These are phyloP conservation scores for Wickerhamiella galacta DNA, from an alignment of 805 yeast genomes.

Conservation along the genomic window DNA sequence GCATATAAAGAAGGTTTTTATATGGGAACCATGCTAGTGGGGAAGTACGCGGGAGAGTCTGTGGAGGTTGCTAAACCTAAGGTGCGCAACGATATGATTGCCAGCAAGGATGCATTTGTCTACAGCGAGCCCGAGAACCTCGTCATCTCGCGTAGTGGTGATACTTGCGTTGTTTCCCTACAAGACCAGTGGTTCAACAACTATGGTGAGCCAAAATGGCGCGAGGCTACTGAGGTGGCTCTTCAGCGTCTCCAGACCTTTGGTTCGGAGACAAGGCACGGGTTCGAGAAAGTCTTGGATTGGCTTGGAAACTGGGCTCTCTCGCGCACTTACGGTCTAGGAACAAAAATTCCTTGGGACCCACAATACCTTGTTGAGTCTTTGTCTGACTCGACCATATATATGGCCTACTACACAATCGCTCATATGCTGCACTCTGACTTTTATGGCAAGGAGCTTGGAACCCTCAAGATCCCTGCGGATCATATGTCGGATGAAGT, in stretches of 20 bases:
- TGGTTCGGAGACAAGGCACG: conserved; percentile 70
- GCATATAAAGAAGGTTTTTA: conserved; percentile 96
- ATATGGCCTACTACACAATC: conserved; percentile 89
- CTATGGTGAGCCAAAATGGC: conserved; percentile 92
- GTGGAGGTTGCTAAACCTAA: conserved; percentile 84
- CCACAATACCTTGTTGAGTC: conserved; percentile 84
- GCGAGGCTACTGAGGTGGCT: conserved; percentile 61
- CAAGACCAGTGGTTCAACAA: conserved; percentile 98
- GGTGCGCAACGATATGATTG: conserved; percentile 68
- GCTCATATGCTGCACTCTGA: conserved; percentile 74
- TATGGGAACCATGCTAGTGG: conserved; percentile 66
- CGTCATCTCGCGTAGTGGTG: conserved; percentile 91
- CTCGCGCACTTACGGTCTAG: conserved; percentile 90
- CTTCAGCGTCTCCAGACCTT: conserved; percentile 60
- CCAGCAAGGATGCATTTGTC: conserved; percentile 61
- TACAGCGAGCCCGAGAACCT: conserved; percentile 88
- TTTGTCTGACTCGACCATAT: conserved; percentile 85
- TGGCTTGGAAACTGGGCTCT: conserved; percentile 99
- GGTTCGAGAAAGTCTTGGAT: conserved; percentile 82
- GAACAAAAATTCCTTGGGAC: conserved; percentile 95
- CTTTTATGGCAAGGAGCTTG: conserved; percentile 60
- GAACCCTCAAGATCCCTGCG: conserved; percentile 57
- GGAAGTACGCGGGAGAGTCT: conserved; percentile 72
- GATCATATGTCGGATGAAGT: conserved; percentile 86
- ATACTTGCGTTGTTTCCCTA: conserved; percentile 85